Evolutionary conservation across 2,329 filamentous ascomycete genomes (phyloP), one percentile per base, ranked within the genome.

Genomic region (Penicillium sp.): DNA sequence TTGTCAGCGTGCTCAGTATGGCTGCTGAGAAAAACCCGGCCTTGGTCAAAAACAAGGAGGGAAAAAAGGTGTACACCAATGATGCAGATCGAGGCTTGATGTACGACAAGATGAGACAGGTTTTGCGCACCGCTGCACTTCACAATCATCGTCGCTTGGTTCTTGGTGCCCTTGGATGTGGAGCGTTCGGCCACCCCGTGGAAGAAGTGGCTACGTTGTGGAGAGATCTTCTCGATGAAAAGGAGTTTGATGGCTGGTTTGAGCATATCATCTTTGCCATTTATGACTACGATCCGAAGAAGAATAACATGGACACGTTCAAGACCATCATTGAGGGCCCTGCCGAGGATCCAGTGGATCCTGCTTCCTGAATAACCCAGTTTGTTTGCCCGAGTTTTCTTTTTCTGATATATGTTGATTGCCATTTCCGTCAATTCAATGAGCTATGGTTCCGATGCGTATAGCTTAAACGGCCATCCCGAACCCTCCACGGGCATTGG

Each of bases 111-210:
- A 88, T 90, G 77, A 75, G 85, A 21, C 66, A 86, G 16, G 77
- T 80, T 16, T 70, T 90, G 48, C 77, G 86, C 4, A 80, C 86
- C 52, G 84, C 86, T 2, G 86, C 80, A n/a, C 67, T 67, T 4
- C 76, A 82, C 27, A 77, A 77, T 1, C 85, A 89, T 63, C 75
- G 79, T 21, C 76, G 80, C 60, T 71, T 91, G 8, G 83, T 91
- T 5, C 76, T 91, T 1, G 87, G 88, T 0, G 87, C 88, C 0
- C 66, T 91, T 47, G 88, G 88, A 0, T 91, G 87, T 62, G 88
- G 87, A 3, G 86, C 82, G 0, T 89, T 88, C 67, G 63, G 61
- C 0, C 88, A 90, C 66, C 88, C 88, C 8, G 77, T 78, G 0
- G 71, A 75, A 31, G 84, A 85, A 57, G 83, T 90, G n/a, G 86